phyloP scores from a whole-genome alignment of 1,284 basidiomycete genomes.

The Tranzscheliella williamsii region DNA sequence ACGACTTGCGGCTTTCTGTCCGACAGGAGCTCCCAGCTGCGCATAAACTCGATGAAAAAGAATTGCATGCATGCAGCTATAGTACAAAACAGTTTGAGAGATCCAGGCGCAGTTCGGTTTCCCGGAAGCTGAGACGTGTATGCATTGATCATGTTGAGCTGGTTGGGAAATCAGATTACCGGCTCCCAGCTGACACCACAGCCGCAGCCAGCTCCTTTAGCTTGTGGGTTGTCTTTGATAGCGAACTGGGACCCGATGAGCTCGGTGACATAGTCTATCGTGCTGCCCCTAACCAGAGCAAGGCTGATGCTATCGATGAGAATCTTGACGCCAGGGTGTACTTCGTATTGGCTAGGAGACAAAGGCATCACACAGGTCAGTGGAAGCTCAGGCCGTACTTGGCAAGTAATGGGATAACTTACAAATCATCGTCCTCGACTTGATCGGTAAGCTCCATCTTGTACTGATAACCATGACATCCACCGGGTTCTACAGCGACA shows the following conservation, averaged over 20 bases:
- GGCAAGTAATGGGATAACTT: conserved; percentile 58
- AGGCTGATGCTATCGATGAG: conserved; percentile 81
- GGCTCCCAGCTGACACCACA: conserved; percentile 90
- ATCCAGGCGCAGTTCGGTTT: too few species aligned
- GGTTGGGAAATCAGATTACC: conserved; percentile 60
- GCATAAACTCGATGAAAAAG: too few species aligned
- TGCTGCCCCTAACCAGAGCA: conserved; percentile 76
- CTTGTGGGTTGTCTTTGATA: conserved; percentile 78
- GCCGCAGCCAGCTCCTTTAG: conserved; percentile 81
- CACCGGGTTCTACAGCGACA: conserved; percentile 81
- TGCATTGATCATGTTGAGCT: too few species aligned
- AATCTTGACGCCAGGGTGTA: conserved; percentile 63
- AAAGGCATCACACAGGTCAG: conserved; percentile 2
- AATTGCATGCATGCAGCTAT: too few species aligned
- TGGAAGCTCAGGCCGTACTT: neutral
- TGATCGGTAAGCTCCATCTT: conserved; percentile 75
- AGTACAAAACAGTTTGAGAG: too few species aligned
- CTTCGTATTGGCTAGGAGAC: conserved; percentile 70
- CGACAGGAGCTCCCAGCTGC: too few species aligned
- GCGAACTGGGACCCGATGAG: conserved; percentile 85
- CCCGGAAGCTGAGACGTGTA: too few species aligned
- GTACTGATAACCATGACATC: conserved; percentile 91
- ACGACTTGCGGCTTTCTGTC: too few species aligned
- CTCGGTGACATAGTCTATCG: conserved; percentile 85
- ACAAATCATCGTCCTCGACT: conserved; percentile 73